Conservation (phyloP, 257 asterid species). For the Solanum virginianum region DNA sequence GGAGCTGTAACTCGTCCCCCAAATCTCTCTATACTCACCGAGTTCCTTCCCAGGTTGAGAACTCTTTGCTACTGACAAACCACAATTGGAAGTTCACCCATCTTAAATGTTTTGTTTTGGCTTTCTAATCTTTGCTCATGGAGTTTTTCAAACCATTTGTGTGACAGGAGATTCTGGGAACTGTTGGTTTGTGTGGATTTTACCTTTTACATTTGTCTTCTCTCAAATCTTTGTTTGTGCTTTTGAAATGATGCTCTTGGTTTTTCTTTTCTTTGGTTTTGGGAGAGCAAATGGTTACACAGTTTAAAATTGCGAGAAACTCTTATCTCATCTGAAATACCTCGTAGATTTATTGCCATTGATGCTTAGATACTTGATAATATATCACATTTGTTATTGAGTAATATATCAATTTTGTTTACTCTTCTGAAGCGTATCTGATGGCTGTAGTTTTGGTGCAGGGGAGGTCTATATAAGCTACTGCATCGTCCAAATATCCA, state of each 20-base stretch:
- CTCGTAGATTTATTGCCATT: not conserved
- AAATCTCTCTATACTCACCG: conserved; percentile 87
- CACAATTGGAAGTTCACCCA: not conserved
- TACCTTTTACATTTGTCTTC: not conserved
- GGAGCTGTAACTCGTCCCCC: conserved; percentile 97
- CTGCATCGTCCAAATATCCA: conserved; percentile 68
- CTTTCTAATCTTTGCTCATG: not conserved
- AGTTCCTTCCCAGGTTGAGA: conserved; percentile 82
- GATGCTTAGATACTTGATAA: not conserved
- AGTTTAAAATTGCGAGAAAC: not conserved
- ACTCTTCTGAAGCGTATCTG: not conserved
- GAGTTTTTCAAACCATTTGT: not conserved
- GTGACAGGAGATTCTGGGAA: not conserved
- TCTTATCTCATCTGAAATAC: not conserved
- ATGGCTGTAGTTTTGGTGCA: conserved; percentile 22
- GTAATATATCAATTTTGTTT: not conserved
- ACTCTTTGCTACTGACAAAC: not conserved
- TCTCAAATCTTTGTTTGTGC: not conserved
- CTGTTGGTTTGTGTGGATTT: not conserved
- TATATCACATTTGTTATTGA: not conserved
- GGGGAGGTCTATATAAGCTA: conserved; percentile 92
- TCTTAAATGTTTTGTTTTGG: not conserved
- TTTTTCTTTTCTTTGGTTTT: not conserved
- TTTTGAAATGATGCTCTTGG: not conserved
- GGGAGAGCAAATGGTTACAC: not conserved